Conservation (phyloP, 2,329 filamentous ascomycete genomes). For the Coniochaeta pulveracea region DNA sequence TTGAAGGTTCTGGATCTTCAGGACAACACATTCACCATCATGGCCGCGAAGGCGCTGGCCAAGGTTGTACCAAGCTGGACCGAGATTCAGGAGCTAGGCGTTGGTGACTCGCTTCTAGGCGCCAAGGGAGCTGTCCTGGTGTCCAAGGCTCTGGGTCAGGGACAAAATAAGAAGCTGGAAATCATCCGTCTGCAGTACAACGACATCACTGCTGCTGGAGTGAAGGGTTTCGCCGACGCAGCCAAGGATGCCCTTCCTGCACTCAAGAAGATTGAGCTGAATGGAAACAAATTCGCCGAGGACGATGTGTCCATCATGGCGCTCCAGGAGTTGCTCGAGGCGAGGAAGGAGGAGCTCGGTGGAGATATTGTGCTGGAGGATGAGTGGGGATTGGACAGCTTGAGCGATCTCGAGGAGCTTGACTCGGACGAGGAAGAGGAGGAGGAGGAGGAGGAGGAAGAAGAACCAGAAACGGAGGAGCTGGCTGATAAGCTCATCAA, state of each 20-base stretch:
- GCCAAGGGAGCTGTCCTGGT: constrained; percentile 66
- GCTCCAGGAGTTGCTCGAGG: constrained; percentile 61
- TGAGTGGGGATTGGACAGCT: constrained; percentile 73
- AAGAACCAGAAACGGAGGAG: constrained; percentile 44
- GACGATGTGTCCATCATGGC: constrained; percentile 63
- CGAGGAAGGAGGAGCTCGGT: constrained; percentile 63
- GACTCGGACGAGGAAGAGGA: constrained; percentile 54
- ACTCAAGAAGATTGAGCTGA: constrained; percentile 80
- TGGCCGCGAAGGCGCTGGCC: constrained; percentile 68
- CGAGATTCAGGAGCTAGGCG: constrained; percentile 67
- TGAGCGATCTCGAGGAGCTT: constrained; percentile 75
- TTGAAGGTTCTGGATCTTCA: constrained; percentile 80
- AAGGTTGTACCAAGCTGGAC: constrained; percentile 65
- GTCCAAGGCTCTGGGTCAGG: constrained; percentile 59
- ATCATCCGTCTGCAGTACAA: constrained; percentile 83
- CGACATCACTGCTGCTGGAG: constrained; percentile 70
- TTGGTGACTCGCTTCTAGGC: constrained; percentile 79
- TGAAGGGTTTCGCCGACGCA: constrained; percentile 61
- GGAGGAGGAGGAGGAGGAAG: constrained; percentile 56
- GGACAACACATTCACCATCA: constrained; percentile 90
- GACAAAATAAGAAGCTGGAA: constrained; percentile 70
- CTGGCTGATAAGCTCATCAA: constrained; percentile 58
- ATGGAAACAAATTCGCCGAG: constrained; percentile 90
- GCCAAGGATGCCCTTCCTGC: constrained; percentile 58
- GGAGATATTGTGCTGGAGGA: constrained; percentile 62